Conservation (phyloP, 495 filamentous ascomycete genomes). For the Emericellopsis terricola region DNA sequence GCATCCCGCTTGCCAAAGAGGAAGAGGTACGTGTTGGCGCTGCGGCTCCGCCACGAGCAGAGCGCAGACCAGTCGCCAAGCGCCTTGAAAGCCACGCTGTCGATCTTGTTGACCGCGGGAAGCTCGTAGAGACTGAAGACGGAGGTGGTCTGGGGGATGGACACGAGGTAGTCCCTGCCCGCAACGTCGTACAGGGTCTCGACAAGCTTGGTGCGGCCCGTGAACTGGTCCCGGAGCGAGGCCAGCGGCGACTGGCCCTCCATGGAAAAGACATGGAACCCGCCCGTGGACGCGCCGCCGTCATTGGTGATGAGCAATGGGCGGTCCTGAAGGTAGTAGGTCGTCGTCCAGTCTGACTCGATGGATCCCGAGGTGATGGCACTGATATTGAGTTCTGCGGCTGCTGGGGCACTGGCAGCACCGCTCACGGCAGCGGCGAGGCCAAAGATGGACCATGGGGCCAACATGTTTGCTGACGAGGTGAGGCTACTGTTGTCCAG, state of each 20-base stretch:
- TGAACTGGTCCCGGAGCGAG: constrained; percentile 9
- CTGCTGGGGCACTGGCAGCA: too few species aligned
- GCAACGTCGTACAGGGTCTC: constrained; percentile 9
- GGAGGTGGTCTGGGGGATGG: constrained; percentile 14
- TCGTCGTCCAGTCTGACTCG: constrained; percentile 7
- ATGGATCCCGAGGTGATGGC: background rate
- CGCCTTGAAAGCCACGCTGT: constrained; percentile 8
- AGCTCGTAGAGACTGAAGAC: constrained; percentile 12
- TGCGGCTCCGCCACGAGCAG: constrained; percentile 12
- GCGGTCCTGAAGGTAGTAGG: too few species aligned
- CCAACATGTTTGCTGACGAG: too few species aligned
- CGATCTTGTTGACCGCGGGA: constrained; percentile 5
- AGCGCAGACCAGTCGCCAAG: constrained; percentile 15
- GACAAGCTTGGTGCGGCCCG: constrained; percentile 15
- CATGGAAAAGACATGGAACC: constrained; percentile 10
- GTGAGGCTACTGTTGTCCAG: too few species aligned
- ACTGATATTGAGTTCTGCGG: background rate
- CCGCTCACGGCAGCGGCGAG: too few species aligned
- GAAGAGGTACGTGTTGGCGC: constrained; percentile 15
- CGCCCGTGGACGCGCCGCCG: constrained; percentile 11
- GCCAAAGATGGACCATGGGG: too few species aligned
- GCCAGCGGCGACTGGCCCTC: constrained; percentile 4
- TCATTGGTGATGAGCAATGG: constrained; percentile 15
- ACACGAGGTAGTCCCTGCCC: constrained; percentile 10
- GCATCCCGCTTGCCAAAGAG: constrained; percentile 12